Conservation (phyloP, 306 rosid species). For the Betula pendula region DNA sequence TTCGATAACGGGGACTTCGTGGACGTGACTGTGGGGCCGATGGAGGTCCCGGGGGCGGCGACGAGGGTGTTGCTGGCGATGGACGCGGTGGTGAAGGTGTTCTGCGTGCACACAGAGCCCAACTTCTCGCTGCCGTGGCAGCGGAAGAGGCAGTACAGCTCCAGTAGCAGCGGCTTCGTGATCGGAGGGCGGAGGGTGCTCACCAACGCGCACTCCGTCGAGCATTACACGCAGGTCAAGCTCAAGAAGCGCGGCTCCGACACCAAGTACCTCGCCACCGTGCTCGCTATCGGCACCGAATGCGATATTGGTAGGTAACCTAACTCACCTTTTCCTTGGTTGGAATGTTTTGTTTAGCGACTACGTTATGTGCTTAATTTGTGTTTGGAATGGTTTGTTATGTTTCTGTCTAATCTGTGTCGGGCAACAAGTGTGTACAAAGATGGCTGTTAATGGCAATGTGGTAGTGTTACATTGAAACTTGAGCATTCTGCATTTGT, state of each 20-base stretch:
- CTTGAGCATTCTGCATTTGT: neutral
- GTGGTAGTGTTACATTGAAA: neutral
- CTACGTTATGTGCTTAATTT: neutral
- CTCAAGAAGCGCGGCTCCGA: conserved; percentile 98
- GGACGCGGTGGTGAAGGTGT: conserved; percentile 97
- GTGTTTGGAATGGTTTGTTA: neutral
- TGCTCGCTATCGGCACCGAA: conserved; percentile 92
- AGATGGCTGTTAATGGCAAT: neutral
- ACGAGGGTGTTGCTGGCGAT: conserved; percentile 67
- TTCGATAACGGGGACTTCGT: conserved; percentile 43
- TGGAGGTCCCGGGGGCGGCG: conserved; percentile 33
- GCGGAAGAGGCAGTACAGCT: conserved; percentile 86
- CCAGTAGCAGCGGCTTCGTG: conserved; percentile 92
- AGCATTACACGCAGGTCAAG: conserved; percentile 91
- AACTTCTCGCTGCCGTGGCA: conserved; percentile 97
- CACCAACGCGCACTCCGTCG: conserved; percentile 93
- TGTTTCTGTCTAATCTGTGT: neutral
- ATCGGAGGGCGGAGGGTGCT: conserved; percentile 78
- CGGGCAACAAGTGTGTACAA: neutral
- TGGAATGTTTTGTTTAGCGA: neutral
- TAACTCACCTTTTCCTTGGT: neutral
- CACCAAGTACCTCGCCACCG: conserved; percentile 88
- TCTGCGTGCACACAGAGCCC: conserved; percentile 90
- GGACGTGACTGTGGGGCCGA: conserved; percentile 19
- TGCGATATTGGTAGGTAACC: conserved; percentile 67